Conservation (phyloP, 2,329 filamentous ascomycete species). For the Trichoderma hamatum region DNA sequence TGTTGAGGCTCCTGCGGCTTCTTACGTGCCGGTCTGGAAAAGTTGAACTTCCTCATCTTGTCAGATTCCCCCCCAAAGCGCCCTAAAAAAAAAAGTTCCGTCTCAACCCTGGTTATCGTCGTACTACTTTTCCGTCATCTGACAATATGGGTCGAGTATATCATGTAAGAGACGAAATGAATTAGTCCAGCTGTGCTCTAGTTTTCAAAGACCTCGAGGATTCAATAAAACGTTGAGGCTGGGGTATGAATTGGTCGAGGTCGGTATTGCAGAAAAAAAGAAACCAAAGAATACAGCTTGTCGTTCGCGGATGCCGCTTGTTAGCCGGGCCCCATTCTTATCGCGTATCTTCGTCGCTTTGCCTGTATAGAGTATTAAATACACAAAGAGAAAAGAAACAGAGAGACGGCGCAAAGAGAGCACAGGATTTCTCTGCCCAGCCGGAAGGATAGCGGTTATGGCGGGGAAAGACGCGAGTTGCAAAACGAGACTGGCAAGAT, state of each 20-base stretch:
- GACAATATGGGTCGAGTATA: neutral
- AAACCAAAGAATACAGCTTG: neutral
- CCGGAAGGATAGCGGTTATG: constrained; percentile 9
- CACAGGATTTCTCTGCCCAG: neutral
- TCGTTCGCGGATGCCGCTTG: constrained; percentile 18
- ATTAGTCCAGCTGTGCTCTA: neutral
- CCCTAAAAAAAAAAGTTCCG: constrained; percentile 19
- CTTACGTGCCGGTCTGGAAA: constrained; percentile 52
- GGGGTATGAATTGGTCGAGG: neutral
- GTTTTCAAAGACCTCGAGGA: neutral
- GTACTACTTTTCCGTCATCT: constrained; percentile 11
- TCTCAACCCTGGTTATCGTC: constrained; percentile 23
- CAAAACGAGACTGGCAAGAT: constrained; percentile 21
- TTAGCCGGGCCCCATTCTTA: constrained; percentile 15
- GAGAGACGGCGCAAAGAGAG: neutral
- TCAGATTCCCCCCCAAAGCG: constrained; percentile 2
- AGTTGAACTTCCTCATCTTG: constrained; percentile 52
- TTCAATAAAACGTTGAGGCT: neutral
- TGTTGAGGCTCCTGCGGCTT: constrained; percentile 42
- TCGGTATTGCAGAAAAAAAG: neutral
- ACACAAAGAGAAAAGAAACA: neutral
- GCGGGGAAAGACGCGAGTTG: constrained; percentile 21
- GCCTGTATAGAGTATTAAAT: neutral
- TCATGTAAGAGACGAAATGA: neutral
- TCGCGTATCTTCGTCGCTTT: constrained; percentile 3